Percentiles rank a stretch among this genome's conserved stretches.
Conservation (phyloP, 257 asterid species). For the Thymus quinquecostatus region DNA sequence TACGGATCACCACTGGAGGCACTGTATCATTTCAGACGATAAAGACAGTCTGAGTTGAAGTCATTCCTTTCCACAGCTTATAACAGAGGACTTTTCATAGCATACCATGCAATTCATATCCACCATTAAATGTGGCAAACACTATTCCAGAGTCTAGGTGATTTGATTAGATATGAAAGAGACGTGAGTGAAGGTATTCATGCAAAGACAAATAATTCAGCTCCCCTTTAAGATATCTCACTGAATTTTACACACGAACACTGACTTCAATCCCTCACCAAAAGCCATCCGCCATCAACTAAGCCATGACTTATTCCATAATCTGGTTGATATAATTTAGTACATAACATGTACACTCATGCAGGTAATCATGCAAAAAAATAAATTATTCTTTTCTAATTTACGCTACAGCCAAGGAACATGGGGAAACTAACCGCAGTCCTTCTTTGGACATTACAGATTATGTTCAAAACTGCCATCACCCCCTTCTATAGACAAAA, state of each 20-base stretch:
- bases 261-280: not conserved
- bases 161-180: not conserved
- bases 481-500: not conserved
- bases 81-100: not conserved
- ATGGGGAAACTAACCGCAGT: too few relatives aligned
- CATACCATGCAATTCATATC: not conserved
- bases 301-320: conserved; percentile 7
- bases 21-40: conserved; percentile 53
- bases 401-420: too few relatives aligned
- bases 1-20: conserved; percentile 91
- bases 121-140: too few relatives aligned
- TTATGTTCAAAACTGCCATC: conserved; percentile 10
- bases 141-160: not conserved
- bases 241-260: not conserved
- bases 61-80: conserved; percentile 13
- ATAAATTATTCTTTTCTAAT: not conserved
- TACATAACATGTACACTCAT: not conserved
- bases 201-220: not conserved
- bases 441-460: not conserved
- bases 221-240: not conserved
- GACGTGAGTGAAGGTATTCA: too few relatives aligned
- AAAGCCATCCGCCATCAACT: not conserved
- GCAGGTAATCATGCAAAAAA: not conserved
- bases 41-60: conserved; percentile 6
- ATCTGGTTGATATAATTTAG: conserved; percentile 1